These are phyloP conservation scores for Amoeboaphelidium protococcarum DNA, from an alignment of 371 early-diverging fungal species.

Conservation along the genomic window DNA sequence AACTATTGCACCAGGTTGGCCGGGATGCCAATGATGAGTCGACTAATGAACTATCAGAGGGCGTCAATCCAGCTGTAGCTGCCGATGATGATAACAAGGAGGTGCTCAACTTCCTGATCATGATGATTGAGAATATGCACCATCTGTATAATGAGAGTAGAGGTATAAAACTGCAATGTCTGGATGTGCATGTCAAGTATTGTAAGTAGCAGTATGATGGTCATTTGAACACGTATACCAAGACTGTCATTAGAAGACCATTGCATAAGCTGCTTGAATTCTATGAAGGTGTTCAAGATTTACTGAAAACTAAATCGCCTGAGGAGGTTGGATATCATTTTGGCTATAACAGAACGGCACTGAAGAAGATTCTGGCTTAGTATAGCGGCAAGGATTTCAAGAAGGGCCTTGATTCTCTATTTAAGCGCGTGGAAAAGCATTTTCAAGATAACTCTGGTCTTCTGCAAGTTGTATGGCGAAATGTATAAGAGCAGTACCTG, in stretches of 20 bases:
- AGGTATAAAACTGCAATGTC: slow-evolving; percentile 26
- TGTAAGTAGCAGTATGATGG: slow-evolving; percentile 54
- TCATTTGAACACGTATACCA: slow-evolving; percentile 50
- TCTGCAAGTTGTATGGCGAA: slow-evolving; percentile 67
- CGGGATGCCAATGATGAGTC: slow-evolving; percentile 28
- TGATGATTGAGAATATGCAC: slow-evolving; percentile 75
- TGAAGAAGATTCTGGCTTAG: slow-evolving; percentile 53
- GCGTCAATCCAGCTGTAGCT: slow-evolving; percentile 10
- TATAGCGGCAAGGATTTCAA: slow-evolving; percentile 58
- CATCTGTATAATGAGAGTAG: slow-evolving; percentile 50
- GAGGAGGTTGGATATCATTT: slow-evolving; percentile 65
- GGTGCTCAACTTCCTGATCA: slow-evolving; percentile 55
- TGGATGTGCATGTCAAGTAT: slow-evolving; percentile 49
- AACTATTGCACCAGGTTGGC: slow-evolving; percentile 58
- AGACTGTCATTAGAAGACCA: slow-evolving; percentile 57
- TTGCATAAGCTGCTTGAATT: slow-evolving; percentile 70
- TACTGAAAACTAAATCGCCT: slow-evolving; percentile 37
- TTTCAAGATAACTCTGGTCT: slow-evolving; percentile 49
- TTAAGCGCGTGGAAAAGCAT: slow-evolving; percentile 77
- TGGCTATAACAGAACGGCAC: slow-evolving; percentile 51
- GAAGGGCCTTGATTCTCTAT: slow-evolving; percentile 47
- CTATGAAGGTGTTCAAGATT: slow-evolving; percentile 68
- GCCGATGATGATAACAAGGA: slow-evolving; percentile 60
- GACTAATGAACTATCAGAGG: neutral
- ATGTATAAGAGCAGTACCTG: slow-evolving; percentile 67